These are phyloP conservation scores for Hypomontagnella submonticulosa DNA, from an alignment of 495 filamentous ascomycete species.

Conservation along the genomic window DNA sequence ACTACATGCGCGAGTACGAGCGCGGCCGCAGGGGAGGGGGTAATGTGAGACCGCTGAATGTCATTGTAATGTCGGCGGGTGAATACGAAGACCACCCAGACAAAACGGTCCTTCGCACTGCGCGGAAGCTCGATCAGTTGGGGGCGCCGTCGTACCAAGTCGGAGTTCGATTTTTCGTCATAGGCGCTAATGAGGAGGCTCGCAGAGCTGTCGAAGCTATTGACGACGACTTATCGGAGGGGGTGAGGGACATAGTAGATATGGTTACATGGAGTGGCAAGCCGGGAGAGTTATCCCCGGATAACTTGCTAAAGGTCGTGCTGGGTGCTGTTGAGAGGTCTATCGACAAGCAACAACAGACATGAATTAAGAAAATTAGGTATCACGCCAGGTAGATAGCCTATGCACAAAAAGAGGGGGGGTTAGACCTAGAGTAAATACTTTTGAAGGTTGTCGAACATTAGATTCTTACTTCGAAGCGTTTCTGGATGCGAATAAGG, in stretches of 20 bases:
- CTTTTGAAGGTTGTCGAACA: too few species aligned
- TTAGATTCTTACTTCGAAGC: too few species aligned
- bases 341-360: conserved; percentile 27
- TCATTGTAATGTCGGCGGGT: conserved; percentile 88
- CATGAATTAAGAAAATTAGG: too few species aligned
- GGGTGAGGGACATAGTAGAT: conserved; percentile 83
- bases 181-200: conserved; percentile 75
- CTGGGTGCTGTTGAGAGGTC: conserved; percentile 66
- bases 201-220: conserved; percentile 69
- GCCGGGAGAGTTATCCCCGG: conserved; percentile 50
- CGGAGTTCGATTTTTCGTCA: conserved; percentile 90
- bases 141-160: conserved; percentile 82
- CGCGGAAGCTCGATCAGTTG: conserved; percentile 72
- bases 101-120: conserved; percentile 69
- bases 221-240: conserved; percentile 71
- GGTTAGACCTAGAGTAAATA: too few species aligned
- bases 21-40: conserved; percentile 42
- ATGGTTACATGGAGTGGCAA: conserved; percentile 73
- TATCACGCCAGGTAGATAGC: too few species aligned
- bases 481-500: too few species aligned
- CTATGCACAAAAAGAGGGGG: too few species aligned
- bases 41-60: conserved; percentile 77
- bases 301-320: conserved; percentile 77
- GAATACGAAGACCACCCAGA: conserved; percentile 79
- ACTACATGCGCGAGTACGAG: conserved; percentile 58